Percentiles rank a stretch among this genome's conserved stretches.
Conservation (phyloP, 306 rosid species). For the Malus sylvestris region DNA sequence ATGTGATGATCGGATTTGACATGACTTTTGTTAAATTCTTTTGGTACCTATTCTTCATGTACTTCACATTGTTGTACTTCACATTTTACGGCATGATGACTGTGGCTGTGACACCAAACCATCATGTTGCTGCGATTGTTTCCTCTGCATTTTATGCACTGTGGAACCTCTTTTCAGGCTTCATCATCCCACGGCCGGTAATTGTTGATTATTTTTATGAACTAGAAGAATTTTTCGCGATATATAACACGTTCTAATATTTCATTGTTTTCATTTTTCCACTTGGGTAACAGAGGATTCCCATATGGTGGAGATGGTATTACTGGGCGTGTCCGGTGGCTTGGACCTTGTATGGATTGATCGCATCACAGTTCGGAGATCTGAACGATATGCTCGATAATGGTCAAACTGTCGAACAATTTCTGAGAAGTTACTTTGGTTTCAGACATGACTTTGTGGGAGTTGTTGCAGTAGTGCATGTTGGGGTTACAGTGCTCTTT, state of each 20-base stretch:
- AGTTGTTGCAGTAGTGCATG: slow-evolving; percentile 21
- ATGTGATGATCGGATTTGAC: slow-evolving; percentile 78
- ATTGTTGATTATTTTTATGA: slow-evolving; percentile 5
- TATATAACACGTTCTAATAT: neutral
- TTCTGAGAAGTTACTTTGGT: slow-evolving; percentile 21
- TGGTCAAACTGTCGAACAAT: slow-evolving; percentile 15
- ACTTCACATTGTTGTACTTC: slow-evolving; percentile 61
- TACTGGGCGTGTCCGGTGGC: slow-evolving; percentile 64
- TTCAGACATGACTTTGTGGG: slow-evolving; percentile 33
- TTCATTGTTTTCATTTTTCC: neutral
- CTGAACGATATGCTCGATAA: neutral
- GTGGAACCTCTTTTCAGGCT: slow-evolving; percentile 87
- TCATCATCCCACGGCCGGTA: slow-evolving; percentile 55
- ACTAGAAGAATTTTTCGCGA: neutral
- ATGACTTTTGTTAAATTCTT: slow-evolving; percentile 46
- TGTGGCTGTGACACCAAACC: slow-evolving; percentile 68
- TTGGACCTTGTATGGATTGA: slow-evolving; percentile 63
- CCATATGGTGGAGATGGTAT: slow-evolving; percentile 86
- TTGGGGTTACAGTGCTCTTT: slow-evolving; percentile 19
- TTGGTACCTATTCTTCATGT: slow-evolving; percentile 74
- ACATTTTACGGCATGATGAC: slow-evolving; percentile 86
- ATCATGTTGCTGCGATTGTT: slow-evolving; percentile 55
- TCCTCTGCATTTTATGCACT: slow-evolving; percentile 57
- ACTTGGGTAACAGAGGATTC: slow-evolving; percentile 34
- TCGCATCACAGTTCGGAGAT: slow-evolving; percentile 51